Base-by-base conservation (phyloP, 495 filamentous ascomycete species). In the Penicillium fimorum region DNA sequence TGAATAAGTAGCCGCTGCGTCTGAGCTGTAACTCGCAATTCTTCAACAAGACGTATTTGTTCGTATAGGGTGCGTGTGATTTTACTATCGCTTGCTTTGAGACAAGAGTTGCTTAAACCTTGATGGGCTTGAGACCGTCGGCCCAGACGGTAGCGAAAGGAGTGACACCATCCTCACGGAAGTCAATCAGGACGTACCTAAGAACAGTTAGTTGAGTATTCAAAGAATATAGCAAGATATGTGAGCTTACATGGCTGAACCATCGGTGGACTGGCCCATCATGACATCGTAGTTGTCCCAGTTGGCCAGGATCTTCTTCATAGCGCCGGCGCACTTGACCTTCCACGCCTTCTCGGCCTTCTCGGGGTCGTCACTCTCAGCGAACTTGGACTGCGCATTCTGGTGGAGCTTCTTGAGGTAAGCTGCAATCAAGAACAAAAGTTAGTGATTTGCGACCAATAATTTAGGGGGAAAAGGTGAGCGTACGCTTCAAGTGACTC, bases 221-320 rank as follows among this genome's bases (percentile, higher is more conserved):
- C 50, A 11, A 24, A 52, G 46, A 15, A 24, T 6, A 35, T 22
- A 43, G 64, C 27, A 10, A 22, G 4, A 55, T 38, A 30, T 27
- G 13, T 25, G 11, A 57, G 79, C 79, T 62, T 73, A 89, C 94
- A 98, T 97, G 76, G 88, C 92, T 63, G 96, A 90, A 58, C 86
- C 84, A 69, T 96, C 84, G 90, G 92, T 93, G 59, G 83, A 87
- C 81, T 92, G 84, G 71, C 94, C 93, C 64, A 89, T 88, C 73
- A 92, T 89, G 75, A 96, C 90, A 65, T 97, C 94, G 71, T 85
- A 96, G 81, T 98, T 88, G 77, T 93, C 90, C 82, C 96, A 96
- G 76, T 87, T 91, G 73, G 60, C 77, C 40, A 88, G 65, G 67
- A 96, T 84, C 76, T 92, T 90, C 76, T 88, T 83, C 75, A 89